Percentiles rank a stretch among this genome's conserved stretches.
phyloP scores from a whole-genome alignment of 2,329 filamentous ascomycete species.

The Penicillium glabrum region DNA sequence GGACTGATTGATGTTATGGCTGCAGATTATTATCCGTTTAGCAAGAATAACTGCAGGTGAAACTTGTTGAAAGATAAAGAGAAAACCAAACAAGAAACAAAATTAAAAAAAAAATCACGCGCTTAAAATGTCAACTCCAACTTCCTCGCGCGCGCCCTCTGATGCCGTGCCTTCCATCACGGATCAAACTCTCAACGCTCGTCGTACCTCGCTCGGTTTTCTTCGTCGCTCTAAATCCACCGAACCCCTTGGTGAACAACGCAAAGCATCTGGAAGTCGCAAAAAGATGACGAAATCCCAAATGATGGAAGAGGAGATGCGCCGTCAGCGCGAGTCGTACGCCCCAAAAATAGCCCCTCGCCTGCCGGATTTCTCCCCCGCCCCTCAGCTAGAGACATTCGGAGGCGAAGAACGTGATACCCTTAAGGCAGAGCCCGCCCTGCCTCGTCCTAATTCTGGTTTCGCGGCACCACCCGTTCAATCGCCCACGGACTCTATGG shows the following conservation, averaged over 20 bases:
- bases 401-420: conserved; percentile 65
- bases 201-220: conserved; percentile 57
- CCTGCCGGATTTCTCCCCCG: conserved; percentile 47
- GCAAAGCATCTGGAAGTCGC: conserved; percentile 40
- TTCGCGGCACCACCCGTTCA: conserved; percentile 23
- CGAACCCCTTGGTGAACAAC: conserved; percentile 57
- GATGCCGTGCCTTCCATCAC: conserved; percentile 32
- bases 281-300: conserved; percentile 41
- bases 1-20: conserved; percentile 1
- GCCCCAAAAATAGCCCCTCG: conserved; percentile 62
- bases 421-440: conserved; percentile 55
- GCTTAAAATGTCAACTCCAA: conserved; percentile 33
- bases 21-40: neutral
- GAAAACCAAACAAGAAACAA: neutral
- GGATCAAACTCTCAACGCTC: conserved; percentile 27
- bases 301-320: conserved; percentile 51
- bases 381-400: conserved; percentile 55
- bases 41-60: neutral
- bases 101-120: neutral
- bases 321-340: conserved; percentile 55
- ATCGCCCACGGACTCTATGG: conserved; percentile 49
- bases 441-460: conserved; percentile 25
- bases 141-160: conserved; percentile 36
- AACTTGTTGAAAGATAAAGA: neutral
- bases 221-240: conserved; percentile 68